Percentiles rank a stretch among this genome's conserved stretches.
These are phyloP conservation scores for Fusarium aywerte DNA, from an alignment of 2,329 filamentous ascomycete species.

Conservation along the genomic window DNA sequence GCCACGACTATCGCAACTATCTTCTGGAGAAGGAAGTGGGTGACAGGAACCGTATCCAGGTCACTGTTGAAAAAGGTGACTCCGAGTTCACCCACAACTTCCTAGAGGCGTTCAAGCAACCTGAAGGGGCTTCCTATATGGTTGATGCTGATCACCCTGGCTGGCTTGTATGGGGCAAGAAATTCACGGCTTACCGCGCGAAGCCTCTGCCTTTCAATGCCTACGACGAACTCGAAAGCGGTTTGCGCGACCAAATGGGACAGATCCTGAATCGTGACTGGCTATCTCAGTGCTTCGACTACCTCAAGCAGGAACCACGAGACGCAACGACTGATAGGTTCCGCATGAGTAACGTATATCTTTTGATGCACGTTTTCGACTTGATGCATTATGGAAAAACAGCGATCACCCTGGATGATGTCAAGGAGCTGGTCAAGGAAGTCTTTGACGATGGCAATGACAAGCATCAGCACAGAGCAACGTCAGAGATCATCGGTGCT, in stretches of 20 bases:
- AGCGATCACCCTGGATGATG: slow-evolving; percentile 82
- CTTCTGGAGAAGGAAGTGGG: slow-evolving; percentile 79
- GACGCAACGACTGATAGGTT: slow-evolving; percentile 86
- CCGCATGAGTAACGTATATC: slow-evolving; percentile 85
- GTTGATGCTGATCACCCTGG: slow-evolving; percentile 92
- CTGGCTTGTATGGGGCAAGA: slow-evolving; percentile 95
- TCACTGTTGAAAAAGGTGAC: slow-evolving; percentile 79
- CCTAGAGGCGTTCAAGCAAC: slow-evolving; percentile 79
- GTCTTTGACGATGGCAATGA: slow-evolving; percentile 94
- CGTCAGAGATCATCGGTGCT: slow-evolving; percentile 90
- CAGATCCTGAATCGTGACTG: slow-evolving; percentile 82
- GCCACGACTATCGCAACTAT: slow-evolving; percentile 88
- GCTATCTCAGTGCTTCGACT: slow-evolving; percentile 89
- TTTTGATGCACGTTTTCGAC: slow-evolving; percentile 90
- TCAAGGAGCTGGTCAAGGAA: slow-evolving; percentile 80
- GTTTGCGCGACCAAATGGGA: slow-evolving; percentile 82
- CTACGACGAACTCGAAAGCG: slow-evolving; percentile 84
- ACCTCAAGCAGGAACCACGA: slow-evolving; percentile 94
- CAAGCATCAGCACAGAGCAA: slow-evolving; percentile 97
- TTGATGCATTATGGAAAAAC: slow-evolving; percentile 85
- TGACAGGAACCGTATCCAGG: slow-evolving; percentile 78
- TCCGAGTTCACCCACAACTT: slow-evolving; percentile 82
- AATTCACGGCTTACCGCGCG: slow-evolving; percentile 81
- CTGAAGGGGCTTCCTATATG: slow-evolving; percentile 78
- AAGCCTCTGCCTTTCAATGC: slow-evolving; percentile 73